Base-by-base conservation (phyloP, 2,329 filamentous ascomycete species). In the Pseudocercospora fuligena region DNA sequence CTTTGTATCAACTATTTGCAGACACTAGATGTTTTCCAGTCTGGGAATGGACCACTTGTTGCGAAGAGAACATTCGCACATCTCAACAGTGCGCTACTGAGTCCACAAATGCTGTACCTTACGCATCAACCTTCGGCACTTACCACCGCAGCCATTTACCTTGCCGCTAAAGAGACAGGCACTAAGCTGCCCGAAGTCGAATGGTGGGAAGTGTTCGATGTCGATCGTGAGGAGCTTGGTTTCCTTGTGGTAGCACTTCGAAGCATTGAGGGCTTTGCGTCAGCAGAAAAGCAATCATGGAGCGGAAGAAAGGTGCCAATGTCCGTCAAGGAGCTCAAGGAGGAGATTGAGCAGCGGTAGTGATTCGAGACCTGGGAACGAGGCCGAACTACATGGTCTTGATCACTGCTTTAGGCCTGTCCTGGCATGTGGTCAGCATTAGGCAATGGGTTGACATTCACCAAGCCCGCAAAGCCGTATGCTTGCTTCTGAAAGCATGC, bases 141-240 rank as follows among this genome's bases (percentile, higher is more conserved):
- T 9, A 94, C 95, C 4, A 92, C 93, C 2, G 92, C 94, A 1
- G 92, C 94, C 0, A 91, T 97, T 33, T 99, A 98, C 77, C 87
- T 93, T n/a, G 92, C 94, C 0, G 91, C 93, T 0, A 86, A 90
- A 53, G 93, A 98, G 71, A 78, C 87, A 0, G 89, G 86, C 0
- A 87, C 91, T 12, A 93, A 92, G 78, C 85, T 97, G 80, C 93
- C 94, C 0, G 91, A 91, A 69, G 88, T 87, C 57, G 90, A 92
- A 69, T 99, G 95, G 95, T 99, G 95, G 95, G 94, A 97, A 79
- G 92, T 98, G 0, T 98, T 98, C 78, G 95, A 99, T 79, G 92
- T 95, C 7, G 94, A 97, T 74, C 86, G 95, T 60, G 95, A 99
- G 82, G 93, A 97, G 77, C 84, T 99, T 40, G 95, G 95, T 0